Conservation (phyloP, 768 basidiomycete genomes). For the Mycena haematopus region DNA sequence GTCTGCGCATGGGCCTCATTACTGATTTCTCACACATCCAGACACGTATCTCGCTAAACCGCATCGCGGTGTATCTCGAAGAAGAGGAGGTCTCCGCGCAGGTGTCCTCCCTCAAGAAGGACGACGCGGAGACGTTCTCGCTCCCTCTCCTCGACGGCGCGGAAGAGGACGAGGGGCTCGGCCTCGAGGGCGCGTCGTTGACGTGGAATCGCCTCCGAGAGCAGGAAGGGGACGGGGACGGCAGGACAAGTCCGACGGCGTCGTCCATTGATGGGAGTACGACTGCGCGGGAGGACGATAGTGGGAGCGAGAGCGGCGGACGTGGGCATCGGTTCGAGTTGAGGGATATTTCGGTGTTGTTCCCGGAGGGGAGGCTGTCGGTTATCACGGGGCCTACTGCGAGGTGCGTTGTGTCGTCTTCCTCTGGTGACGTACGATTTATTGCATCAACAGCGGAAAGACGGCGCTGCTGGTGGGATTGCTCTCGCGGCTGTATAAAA, state of each 20-base stretch:
- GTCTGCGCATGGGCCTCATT: no score
- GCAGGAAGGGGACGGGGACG: background rate
- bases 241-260: background rate
- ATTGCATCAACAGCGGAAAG: slow-evolving; percentile 67
- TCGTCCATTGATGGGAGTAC: background rate
- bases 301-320: background rate
- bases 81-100: slow-evolving; percentile 67
- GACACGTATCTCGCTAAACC: slow-evolving; percentile 70
- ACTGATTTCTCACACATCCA: slow-evolving; percentile 30
- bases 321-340: slow-evolving; percentile 63
- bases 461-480: slow-evolving; percentile 70
- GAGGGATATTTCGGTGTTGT: slow-evolving; percentile 66
- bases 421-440: background rate
- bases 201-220: slow-evolving; percentile 61
- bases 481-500: background rate
- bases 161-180: slow-evolving; percentile 53
- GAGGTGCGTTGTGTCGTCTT: slow-evolving; percentile 12
- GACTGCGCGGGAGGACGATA: background rate
- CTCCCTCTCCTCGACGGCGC: slow-evolving; percentile 28
- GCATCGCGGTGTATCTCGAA: slow-evolving; percentile 70
- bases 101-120: slow-evolving; percentile 67
- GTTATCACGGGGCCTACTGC: slow-evolving; percentile 84
- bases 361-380: slow-evolving; percentile 75
- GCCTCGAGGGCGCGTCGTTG: slow-evolving; percentile 63
- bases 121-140: slow-evolving; percentile 32